Percentiles rank a stretch among this genome's conserved stretches.
Conservation (phyloP, 129 eudicot genomes). For the Escallonia rubra region DNA sequence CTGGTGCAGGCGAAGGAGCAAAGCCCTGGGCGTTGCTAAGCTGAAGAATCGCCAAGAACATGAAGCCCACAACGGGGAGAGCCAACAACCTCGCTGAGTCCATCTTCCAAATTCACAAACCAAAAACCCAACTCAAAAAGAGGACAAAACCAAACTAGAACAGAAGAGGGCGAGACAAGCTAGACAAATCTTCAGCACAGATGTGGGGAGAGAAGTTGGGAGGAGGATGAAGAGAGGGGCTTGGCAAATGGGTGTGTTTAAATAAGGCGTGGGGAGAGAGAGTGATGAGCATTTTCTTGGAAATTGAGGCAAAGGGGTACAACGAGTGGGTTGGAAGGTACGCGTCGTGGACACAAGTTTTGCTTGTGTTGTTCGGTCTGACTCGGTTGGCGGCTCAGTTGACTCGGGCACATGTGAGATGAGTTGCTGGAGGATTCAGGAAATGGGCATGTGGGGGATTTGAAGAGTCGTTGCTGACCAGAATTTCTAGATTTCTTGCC, state of each 20-base stretch:
- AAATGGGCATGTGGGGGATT: too few species aligned
- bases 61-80: constrained; percentile 28
- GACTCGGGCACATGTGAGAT: not conserved
- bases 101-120: constrained; percentile 9
- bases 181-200: too few species aligned
- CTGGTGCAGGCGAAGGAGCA: constrained; percentile 47
- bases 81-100: constrained; percentile 17
- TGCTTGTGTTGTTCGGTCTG: not conserved
- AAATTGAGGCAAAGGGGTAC: not conserved
- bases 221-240: not conserved
- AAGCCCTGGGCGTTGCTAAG: constrained; percentile 25
- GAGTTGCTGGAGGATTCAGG: too few species aligned
- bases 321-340: constrained; percentile 8
- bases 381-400: not conserved
- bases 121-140: not conserved
- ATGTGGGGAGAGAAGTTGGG: too few species aligned
- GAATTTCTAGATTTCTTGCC: not conserved
- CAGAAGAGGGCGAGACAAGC: too few species aligned
- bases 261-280: too few species aligned
- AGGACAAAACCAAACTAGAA: too few species aligned
- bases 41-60: constrained; percentile 33
- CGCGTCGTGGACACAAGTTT: not conserved
- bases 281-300: not conserved
- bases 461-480: not conserved
- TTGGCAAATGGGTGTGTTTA: not conserved